Conservation (phyloP, 1,284 basidiomycete genomes). For the Cerioporus squamosus region DNA sequence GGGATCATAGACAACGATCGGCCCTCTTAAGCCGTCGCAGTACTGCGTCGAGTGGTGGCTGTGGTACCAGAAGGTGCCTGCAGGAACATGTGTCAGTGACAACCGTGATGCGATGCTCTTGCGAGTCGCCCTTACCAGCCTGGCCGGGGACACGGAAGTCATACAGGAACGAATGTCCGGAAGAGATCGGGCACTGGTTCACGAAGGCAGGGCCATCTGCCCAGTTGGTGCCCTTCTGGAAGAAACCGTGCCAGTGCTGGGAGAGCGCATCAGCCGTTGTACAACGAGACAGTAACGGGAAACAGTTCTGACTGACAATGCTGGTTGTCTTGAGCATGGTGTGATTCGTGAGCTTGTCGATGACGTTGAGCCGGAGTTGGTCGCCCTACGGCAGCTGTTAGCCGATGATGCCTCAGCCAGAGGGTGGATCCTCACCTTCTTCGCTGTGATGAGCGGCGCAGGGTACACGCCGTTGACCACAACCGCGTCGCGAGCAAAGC, state of each 20-base stretch:
- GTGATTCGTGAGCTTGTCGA: constrained; percentile 38
- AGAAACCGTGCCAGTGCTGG: constrained; percentile 43
- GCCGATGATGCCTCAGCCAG: neutral
- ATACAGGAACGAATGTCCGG: constrained; percentile 48
- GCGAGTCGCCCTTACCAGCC: constrained; percentile 28
- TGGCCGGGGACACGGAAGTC: constrained; percentile 36
- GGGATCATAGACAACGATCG: constrained; percentile 46
- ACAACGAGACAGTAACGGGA: too few relatives aligned
- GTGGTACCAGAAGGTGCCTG: constrained; percentile 30
- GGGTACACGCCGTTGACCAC: constrained; percentile 32
- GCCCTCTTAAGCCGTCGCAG: constrained; percentile 40
- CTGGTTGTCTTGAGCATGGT: constrained; percentile 40
- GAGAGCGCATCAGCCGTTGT: neutral
- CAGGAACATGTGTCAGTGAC: neutral
- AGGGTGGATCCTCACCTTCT: constrained; percentile 24
- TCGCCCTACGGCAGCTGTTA: constrained; percentile 20
- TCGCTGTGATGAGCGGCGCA: constrained; percentile 31
- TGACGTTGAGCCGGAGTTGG: constrained; percentile 39
- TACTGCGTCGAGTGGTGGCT: constrained; percentile 32
- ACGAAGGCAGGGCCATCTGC: constrained; percentile 34
- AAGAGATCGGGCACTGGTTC: constrained; percentile 55
- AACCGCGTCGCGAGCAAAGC: constrained; percentile 26
- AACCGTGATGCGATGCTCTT: too few relatives aligned
- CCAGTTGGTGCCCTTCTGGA: constrained; percentile 34
- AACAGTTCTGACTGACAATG: constrained; percentile 31